Percentiles rank a stretch among this genome's conserved stretches.
These are phyloP conservation scores for Nannochloropsis granulata DNA, from an alignment of 108 stramenopile genomes.

Conservation along the genomic window DNA sequence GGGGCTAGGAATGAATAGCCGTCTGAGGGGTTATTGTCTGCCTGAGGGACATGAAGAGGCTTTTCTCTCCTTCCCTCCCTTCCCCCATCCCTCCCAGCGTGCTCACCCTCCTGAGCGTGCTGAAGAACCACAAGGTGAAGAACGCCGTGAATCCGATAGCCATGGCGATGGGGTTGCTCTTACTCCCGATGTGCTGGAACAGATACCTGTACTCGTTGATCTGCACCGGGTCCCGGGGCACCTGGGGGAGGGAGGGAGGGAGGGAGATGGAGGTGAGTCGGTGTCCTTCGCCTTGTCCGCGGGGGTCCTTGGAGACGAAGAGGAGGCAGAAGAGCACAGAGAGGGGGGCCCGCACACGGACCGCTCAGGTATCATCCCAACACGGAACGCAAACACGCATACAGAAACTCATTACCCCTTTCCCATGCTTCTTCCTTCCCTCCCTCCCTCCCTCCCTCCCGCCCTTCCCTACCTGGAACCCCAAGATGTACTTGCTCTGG, in stretches of 20 bases:
- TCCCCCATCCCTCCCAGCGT: neutral
- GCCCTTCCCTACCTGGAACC: neutral
- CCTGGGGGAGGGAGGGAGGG: neutral
- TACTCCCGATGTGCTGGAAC: neutral
- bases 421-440: neutral
- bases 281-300: too few species aligned
- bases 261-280: neutral
- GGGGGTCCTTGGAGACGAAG: too few species aligned
- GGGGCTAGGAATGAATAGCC: neutral
- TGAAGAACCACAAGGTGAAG: neutral
- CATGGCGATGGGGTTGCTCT: neutral
- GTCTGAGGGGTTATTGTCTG: too few species aligned
- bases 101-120: neutral
- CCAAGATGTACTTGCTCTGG: neutral
- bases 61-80: neutral
- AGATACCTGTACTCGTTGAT: neutral
- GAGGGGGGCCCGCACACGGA: too few species aligned
- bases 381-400: too few species aligned
- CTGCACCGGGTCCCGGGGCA: neutral
- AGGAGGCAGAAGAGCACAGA: too few species aligned
- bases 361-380: too few species aligned
- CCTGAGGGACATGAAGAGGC: too few species aligned
- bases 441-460: neutral
- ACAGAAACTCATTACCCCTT: neutral
- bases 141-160: neutral